These are phyloP conservation scores for Volvox carteri DNA, from an alignment of 163 green algal species.

Conservation along the genomic window DNA sequence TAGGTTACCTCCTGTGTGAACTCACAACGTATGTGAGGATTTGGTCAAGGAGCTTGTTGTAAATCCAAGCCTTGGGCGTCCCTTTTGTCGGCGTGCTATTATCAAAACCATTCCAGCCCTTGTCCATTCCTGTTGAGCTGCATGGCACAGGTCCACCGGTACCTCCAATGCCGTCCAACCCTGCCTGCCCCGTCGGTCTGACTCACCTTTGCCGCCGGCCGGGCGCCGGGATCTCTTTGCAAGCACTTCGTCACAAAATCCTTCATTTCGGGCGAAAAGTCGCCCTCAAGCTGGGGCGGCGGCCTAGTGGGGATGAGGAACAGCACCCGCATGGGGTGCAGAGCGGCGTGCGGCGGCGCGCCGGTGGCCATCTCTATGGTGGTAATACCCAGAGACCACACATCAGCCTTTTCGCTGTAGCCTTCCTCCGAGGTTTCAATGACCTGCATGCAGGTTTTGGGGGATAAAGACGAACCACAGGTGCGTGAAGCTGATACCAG, in stretches of 20 bases:
- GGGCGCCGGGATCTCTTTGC: slow-evolving; percentile 65
- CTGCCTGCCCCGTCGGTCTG: too few species aligned
- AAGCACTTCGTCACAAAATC: slow-evolving; percentile 87
- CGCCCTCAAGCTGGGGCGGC: slow-evolving; percentile 83
- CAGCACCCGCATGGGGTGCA: slow-evolving; percentile 94
- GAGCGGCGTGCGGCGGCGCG: slow-evolving; percentile 84
- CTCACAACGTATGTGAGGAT: too few species aligned
- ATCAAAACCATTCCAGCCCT: too few species aligned
- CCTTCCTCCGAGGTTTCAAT: slow-evolving; percentile 85
- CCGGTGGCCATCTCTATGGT: slow-evolving; percentile 90
- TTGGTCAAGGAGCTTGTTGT: too few species aligned
- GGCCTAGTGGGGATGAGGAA: slow-evolving; percentile 95
- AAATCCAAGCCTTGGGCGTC: too few species aligned
- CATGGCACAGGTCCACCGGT: too few species aligned
- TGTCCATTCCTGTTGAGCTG: too few species aligned
- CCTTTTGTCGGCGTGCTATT: too few species aligned
- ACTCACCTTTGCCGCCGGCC: slow-evolving; percentile 67
- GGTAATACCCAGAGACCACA: slow-evolving; percentile 78
- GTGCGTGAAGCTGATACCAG: too few species aligned
- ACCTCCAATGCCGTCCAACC: too few species aligned
- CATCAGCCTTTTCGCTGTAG: slow-evolving; percentile 92
- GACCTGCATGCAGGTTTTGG: slow-evolving; percentile 68
- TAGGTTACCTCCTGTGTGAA: too few species aligned
- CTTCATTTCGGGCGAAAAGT: slow-evolving; percentile 88
- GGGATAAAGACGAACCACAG: too few species aligned